A percentile compares a stretch with the other conserved stretches of the same genome.
Evolutionary conservation across 768 basidiomycete species (phyloP).

Genomic region (Hericium coralloides): DNA sequence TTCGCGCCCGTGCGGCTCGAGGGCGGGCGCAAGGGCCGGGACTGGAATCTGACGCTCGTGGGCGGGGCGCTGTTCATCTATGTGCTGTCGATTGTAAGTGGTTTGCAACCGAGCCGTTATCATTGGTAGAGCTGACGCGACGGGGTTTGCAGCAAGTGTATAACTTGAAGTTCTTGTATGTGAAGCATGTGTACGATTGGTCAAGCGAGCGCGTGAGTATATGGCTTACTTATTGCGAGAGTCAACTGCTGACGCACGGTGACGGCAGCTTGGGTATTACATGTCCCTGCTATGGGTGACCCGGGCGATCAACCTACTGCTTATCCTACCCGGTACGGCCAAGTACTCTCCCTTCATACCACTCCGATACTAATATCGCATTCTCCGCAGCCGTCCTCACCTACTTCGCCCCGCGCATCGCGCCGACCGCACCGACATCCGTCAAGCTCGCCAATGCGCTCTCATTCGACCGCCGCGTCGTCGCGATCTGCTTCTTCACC

Average conservation of each 20-base stretch:
- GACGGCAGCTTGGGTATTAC: constrained; percentile 8
- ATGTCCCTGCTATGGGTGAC: constrained; percentile 15
- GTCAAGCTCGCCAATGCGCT: constrained; percentile 7
- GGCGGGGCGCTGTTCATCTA: too few relatives aligned
- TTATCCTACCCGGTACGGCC: constrained; percentile 11
- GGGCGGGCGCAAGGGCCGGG: too few relatives aligned
- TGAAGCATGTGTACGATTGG: constrained; percentile 14
- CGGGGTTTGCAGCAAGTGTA: too few relatives aligned
- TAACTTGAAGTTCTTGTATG: too few relatives aligned
- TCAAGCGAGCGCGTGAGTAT: constrained; percentile 10
- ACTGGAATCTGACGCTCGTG: too few relatives aligned
- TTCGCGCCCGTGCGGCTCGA: too few relatives aligned
- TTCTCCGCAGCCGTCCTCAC: constrained; percentile 10
- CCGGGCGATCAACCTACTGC: constrained; percentile 12
- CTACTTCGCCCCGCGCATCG: constrained; percentile 6
- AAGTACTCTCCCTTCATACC: background rate
- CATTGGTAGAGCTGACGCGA: too few relatives aligned
- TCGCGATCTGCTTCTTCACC: constrained; percentile 12
- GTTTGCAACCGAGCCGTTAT: too few relatives aligned
- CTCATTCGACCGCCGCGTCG: constrained; percentile 11
- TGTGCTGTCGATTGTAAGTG: too few relatives aligned
- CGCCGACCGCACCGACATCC: background rate
- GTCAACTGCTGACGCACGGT: too few relatives aligned
- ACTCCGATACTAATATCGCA: background rate
- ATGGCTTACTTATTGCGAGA: background rate